Evolutionary conservation across 805 yeast genomes (phyloP), one percentile per base, ranked within the genome.

Genomic region (Maudiozyma serrabonitensis): DNA sequence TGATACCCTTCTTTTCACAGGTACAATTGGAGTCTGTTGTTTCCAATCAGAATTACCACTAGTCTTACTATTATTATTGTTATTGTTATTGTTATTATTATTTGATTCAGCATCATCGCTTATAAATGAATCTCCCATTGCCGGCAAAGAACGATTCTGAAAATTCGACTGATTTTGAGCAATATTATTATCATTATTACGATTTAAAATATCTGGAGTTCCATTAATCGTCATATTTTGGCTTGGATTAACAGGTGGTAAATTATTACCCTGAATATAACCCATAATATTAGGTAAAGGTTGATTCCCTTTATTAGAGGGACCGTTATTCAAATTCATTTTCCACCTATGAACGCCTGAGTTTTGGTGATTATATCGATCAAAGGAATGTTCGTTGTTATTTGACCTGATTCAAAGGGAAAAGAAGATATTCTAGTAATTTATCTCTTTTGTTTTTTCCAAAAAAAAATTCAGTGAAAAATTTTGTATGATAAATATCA

Each of bases 1-100:
- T 11, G 63, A 48, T 8, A 59, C 67, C 46, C 68, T 55, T 49
- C 55, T 61, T 46, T 59, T 60, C 3, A 43, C 18, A 15, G 16
- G 38, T 3, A 15, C 38, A 13, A 28, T 28, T 11, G 32, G 32
- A 28, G 3, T 28, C 32, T 11, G 32, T 38, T 25, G 45, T 16
- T 38, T 16, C 41, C 45, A 11, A 16, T n/a, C 38, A 2, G 43
- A 16, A 9, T 16, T 35, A 18, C n/a, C n/a, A 18, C 23, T 35
- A 9, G 11, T 35, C 11, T 21, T 44, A 6, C 4, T 31, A 13
- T 3, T 23, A 32, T 25, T 23, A 18, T 4, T 18, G 9, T 39
- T 21, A 19, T 39, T 26, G n/a, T n/a, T 18, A 18, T 37, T 37
- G 4, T 9, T 23, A 18, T 4, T 18, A 19, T 39, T 21, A 19